Evolutionary conservation across 2,329 filamentous ascomycete species (phyloP).

Genomic region (Arthrobotrys conoides): DNA sequence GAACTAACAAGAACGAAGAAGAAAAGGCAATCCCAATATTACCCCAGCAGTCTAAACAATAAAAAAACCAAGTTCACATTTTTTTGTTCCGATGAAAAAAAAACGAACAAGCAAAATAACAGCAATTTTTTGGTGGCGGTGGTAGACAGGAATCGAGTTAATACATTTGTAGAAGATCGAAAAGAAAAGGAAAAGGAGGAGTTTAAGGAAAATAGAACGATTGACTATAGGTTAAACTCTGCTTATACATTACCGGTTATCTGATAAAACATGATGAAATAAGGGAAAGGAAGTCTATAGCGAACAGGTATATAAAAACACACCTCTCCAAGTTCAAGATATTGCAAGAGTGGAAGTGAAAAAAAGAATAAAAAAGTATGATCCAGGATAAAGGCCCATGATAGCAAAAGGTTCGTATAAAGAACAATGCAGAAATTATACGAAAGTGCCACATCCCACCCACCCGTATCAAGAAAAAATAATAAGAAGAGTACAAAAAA

Average conservation of each 20-base stretch:
- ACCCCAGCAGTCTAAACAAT: conserved; percentile 25
- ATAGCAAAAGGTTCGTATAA: conserved; percentile 32
- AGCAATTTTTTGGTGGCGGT: conserved; percentile 4
- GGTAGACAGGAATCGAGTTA: conserved; percentile 15
- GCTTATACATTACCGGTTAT: conserved; percentile 45
- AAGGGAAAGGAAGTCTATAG: conserved; percentile 15
- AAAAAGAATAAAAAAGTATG: conserved; percentile 9
- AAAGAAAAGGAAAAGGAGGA: not conserved
- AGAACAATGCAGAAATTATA: not conserved
- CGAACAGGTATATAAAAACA: conserved; percentile 34
- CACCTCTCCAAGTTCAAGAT: conserved; percentile 10
- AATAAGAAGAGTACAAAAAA: conserved; percentile 6
- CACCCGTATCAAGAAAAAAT: not conserved
- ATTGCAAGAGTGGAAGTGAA: conserved; percentile 1
- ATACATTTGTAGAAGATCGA: conserved; percentile 17
- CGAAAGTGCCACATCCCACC: conserved; percentile 11
- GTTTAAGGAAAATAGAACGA: not conserved
- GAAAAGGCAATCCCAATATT: conserved; percentile 22
- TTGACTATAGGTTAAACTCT: conserved; percentile 27
- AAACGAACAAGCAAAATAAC: too few relatives aligned
- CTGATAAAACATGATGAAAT: conserved; percentile 20
- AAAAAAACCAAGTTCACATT: not conserved
- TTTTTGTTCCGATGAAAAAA: not conserved
- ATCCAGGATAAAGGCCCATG: not conserved
- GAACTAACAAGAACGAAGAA: not conserved